phyloP scores from a whole-genome alignment of 2,329 filamentous ascomycete species.

The Zymoseptoria brevis region DNA sequence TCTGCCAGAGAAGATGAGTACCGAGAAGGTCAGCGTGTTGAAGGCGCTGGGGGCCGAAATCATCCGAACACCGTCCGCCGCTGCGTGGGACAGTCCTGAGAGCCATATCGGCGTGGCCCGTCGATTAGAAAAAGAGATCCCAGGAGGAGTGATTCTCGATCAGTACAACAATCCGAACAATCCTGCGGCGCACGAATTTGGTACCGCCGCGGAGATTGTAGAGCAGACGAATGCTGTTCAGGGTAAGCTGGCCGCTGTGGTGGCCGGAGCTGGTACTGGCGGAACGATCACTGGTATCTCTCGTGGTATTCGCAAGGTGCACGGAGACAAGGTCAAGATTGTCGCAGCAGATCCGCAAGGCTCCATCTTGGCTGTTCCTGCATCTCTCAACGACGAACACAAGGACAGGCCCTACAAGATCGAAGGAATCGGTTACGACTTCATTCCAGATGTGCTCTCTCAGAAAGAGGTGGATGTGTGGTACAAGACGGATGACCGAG shows the following conservation, averaged over 20 bases:
- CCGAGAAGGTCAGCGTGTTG: constrained; percentile 93
- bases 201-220: constrained; percentile 96
- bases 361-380: constrained; percentile 80
- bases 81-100: constrained; percentile 88
- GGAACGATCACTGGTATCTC: constrained; percentile 91
- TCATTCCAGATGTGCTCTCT: constrained; percentile 88
- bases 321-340: constrained; percentile 77
- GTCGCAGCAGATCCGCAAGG: constrained; percentile 89
- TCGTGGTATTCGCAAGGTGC: constrained; percentile 68
- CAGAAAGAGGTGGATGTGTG: constrained; percentile 76
- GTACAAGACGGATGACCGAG: constrained; percentile 95
- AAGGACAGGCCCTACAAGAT: constrained; percentile 89
- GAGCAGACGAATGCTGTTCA: constrained; percentile 56
- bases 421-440: constrained; percentile 97
- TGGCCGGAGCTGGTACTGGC: constrained; percentile 90
- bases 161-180: constrained; percentile 92
- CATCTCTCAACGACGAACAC: constrained; percentile 67
- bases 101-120: constrained; percentile 93
- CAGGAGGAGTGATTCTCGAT: constrained; percentile 93
- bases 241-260: constrained; percentile 71
- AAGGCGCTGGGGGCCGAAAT: constrained; percentile 93
- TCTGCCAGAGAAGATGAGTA: constrained; percentile 97
- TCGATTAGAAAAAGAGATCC: constrained; percentile 86
- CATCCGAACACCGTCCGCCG: constrained; percentile 92
- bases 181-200: constrained; percentile 84